Evolutionary conservation across 2,329 filamentous ascomycete genomes (phyloP).

Genomic region (Fusarium beomiforme): DNA sequence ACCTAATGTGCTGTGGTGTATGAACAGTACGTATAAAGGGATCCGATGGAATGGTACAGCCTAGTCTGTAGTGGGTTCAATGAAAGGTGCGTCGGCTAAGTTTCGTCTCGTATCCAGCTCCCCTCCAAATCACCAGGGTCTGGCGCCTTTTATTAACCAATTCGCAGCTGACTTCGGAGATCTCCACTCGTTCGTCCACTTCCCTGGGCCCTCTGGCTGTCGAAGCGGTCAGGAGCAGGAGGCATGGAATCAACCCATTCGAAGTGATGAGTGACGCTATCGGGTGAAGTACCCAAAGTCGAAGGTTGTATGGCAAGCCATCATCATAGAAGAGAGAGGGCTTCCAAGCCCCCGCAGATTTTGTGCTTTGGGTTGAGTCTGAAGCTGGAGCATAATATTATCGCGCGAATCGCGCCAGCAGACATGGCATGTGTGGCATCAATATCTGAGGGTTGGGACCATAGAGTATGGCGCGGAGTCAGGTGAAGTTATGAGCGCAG

Average conservation of each 20-base stretch:
- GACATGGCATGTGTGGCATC: background rate
- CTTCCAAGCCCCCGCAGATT: background rate
- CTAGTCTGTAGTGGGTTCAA: constrained; percentile 31
- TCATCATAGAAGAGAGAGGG: background rate
- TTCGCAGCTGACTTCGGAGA: constrained; percentile 3
- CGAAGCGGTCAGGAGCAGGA: constrained; percentile 8
- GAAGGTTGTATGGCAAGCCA: background rate
- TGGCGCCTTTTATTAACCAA: background rate
- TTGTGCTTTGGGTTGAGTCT: background rate
- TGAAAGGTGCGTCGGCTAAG: constrained; percentile 19
- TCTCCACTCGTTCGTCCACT: constrained; percentile 15
- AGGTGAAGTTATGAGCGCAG: constrained; percentile 1
- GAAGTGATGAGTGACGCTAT: background rate
- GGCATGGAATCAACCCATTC: background rate
- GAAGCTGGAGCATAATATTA: background rate
- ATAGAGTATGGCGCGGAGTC: background rate
- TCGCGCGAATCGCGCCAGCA: background rate
- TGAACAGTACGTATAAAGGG: constrained; percentile 9
- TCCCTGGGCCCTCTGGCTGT: background rate
- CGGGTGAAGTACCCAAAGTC: background rate
- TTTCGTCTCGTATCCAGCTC: constrained; percentile 29
- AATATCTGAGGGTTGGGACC: constrained; percentile 9
- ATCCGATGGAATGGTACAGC: constrained; percentile 42
- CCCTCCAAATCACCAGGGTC: constrained; percentile 3
- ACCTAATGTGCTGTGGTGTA: constrained; percentile 9